Percentiles rank a stretch among this genome's conserved stretches.
Conservation (phyloP, 2,329 filamentous ascomycete species). For the Sclerotinia minor region DNA sequence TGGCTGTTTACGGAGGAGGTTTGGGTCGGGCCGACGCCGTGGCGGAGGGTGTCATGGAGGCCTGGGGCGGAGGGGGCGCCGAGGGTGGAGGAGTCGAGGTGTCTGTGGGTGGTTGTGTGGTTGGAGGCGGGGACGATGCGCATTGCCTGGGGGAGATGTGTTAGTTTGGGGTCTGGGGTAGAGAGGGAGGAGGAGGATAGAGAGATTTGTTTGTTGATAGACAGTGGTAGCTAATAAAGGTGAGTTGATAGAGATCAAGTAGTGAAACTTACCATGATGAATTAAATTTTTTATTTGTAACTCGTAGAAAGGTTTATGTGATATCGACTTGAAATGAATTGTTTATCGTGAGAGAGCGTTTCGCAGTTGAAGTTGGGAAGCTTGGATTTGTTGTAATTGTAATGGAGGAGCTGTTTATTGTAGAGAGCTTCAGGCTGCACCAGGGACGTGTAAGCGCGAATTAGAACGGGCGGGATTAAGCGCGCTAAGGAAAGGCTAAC, state of each 20-base stretch:
- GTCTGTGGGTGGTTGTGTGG: constrained; percentile 66
- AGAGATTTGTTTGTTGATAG: background rate
- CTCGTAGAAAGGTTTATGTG: too few relatives aligned
- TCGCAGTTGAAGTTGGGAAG: background rate
- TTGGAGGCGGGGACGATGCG: constrained; percentile 76
- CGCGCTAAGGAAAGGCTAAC: constrained; percentile 2
- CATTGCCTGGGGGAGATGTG: constrained; percentile 64
- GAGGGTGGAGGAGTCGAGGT: constrained; percentile 57
- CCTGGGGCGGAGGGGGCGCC: constrained; percentile 89
- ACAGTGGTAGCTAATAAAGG: background rate
- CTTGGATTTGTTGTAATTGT: background rate
- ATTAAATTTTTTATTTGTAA: background rate
- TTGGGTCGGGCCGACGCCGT: constrained; percentile 71
- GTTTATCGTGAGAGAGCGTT: background rate
- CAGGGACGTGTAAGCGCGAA: constrained; percentile 19
- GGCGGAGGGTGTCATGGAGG: constrained; percentile 88
- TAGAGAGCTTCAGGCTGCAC: constrained; percentile 21
- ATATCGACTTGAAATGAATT: too few relatives aligned
- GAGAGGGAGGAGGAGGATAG: background rate
- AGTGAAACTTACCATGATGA: constrained; percentile 7
- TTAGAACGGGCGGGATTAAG: constrained; percentile 21
- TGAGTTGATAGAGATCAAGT: background rate
- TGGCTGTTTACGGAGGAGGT: constrained; percentile 46
- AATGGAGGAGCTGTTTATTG: constrained; percentile 10
- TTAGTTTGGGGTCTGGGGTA: background rate